Base-by-base conservation (phyloP, 371 early-diverging fungal genomes). In the Smittium culicis region DNA sequence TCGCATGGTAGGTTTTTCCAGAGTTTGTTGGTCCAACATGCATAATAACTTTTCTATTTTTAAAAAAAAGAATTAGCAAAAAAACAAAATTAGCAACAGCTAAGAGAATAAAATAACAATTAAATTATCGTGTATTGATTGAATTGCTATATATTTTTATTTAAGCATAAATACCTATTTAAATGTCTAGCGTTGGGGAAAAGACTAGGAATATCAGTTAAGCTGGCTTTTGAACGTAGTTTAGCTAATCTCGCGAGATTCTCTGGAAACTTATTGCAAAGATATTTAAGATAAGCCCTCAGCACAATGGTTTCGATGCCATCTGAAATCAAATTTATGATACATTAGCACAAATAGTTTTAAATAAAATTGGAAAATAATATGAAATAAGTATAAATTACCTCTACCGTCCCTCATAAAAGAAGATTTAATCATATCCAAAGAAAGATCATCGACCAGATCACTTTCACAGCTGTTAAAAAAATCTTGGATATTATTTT, bases 1-100 rank as follows among this genome's bases (percentile, higher is more conserved):
- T 72, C 2, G 98, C 98, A 54, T 79, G 76, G 76, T 96, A 88
- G 0, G 98, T 97, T 73, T 97, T 97, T 67, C 98, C 98, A 28
- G 92, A 92, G 76, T 97, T 97, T 2, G 98, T 96, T 17, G 97
- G 97, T 14, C 98, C 98, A 27, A 96, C 92, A 71, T 97, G 97
- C 79, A 95, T 80, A 54, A 88, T 81, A 62, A 97, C 88, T 55
- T 86, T 86, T 27, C 86, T 71, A 54, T 30, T 5, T 30, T 30
- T 35, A 31, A 63, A 24, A 60, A 60, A 29, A 29, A 16, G 8
- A 60, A 14, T 32, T 32, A 5, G n/a, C 17, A 17, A 17, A 54
- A 17, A 54, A 54, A n/a, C 54, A 54, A 17, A n/a, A 17, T 17
- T n/a, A n/a, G n/a, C n/a, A n/a, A n/a, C n/a, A n/a, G n/a, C n/a